Conservation (phyloP, 2,329 filamentous ascomycete genomes). For the Ophiostoma fasciatum region DNA sequence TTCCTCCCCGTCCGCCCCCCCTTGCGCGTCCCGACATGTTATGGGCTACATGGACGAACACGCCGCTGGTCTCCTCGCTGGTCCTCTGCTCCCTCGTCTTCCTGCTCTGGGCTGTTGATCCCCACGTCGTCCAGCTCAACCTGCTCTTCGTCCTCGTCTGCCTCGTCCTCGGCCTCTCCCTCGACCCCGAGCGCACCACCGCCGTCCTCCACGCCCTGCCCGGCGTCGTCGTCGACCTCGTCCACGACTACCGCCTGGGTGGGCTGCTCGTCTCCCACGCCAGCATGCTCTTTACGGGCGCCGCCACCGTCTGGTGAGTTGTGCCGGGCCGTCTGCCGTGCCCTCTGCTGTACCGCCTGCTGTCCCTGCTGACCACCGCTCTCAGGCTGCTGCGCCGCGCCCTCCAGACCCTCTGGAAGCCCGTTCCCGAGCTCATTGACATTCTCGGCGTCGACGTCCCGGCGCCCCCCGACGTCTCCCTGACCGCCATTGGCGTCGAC, state of each 20-base stretch:
- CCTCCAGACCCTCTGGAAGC: conserved; percentile 78
- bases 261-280: conserved; percentile 32
- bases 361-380: neutral
- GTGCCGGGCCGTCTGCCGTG: neutral
- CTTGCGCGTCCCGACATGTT: conserved; percentile 26
- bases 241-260: conserved; percentile 30
- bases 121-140: conserved; percentile 27
- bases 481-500: conserved; percentile 77
- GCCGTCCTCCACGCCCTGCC: conserved; percentile 22
- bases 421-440: conserved; percentile 77
- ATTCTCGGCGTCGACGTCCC: conserved; percentile 92
- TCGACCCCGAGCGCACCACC: conserved; percentile 26
- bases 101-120: conserved; percentile 30
- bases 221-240: conserved; percentile 18
- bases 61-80: conserved; percentile 26
- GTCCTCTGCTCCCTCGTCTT: conserved; percentile 27
- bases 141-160: conserved; percentile 25
- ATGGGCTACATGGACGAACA: conserved; percentile 33
- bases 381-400: conserved; percentile 69
- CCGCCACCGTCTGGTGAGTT: conserved; percentile 36
- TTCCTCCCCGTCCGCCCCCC: conserved; percentile 1
- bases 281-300: conserved; percentile 39
- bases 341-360: neutral
- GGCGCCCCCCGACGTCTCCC: conserved; percentile 72
- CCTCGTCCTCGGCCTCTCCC: conserved; percentile 26